These are phyloP conservation scores for Coprinopsis marcescibilis DNA, from an alignment of 768 basidiomycete species.

Conservation along the genomic window DNA sequence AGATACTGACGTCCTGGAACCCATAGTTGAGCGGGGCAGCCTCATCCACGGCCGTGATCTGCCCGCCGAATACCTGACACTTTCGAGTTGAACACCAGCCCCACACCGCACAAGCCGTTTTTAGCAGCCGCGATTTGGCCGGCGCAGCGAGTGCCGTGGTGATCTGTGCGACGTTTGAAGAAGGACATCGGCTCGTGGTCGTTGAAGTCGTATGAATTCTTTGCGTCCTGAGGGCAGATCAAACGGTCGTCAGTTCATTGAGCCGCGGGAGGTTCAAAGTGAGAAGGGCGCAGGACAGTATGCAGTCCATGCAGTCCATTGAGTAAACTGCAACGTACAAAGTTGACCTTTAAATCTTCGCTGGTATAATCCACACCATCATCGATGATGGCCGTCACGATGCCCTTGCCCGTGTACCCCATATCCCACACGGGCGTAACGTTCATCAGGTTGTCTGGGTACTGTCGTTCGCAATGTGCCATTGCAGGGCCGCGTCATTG, in stretches of 20 bases:
- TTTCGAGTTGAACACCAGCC: slow-evolving; percentile 85
- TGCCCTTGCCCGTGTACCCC: slow-evolving; percentile 81
- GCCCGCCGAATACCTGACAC: slow-evolving; percentile 90
- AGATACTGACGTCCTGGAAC: slow-evolving; percentile 83
- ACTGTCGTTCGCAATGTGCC: slow-evolving; percentile 55
- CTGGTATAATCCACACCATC: slow-evolving; percentile 89
- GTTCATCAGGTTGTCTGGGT: slow-evolving; percentile 83
- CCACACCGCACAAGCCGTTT: slow-evolving; percentile 90
- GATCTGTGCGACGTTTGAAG: slow-evolving; percentile 81
- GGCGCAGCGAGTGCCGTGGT: slow-evolving; percentile 95
- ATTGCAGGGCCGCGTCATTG: slow-evolving; percentile 55
- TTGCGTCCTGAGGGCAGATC: slow-evolving; percentile 81
- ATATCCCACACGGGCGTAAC: slow-evolving; percentile 84
- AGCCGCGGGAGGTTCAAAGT: too few relatives aligned
- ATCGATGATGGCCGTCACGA: slow-evolving; percentile 84
- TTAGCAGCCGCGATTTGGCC: slow-evolving; percentile 94
- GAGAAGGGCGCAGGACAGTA: too few relatives aligned
- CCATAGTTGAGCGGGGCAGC: slow-evolving; percentile 91
- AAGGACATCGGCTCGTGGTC: slow-evolving; percentile 83
- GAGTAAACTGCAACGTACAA: slow-evolving; percentile 51
- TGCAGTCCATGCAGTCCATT: too few relatives aligned
- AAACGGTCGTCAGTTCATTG: slow-evolving; percentile 15
- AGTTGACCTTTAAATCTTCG: slow-evolving; percentile 83
- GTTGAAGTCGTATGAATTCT: slow-evolving; percentile 93
- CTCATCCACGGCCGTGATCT: slow-evolving; percentile 92